These are phyloP conservation scores for Daldinia decipiens DNA, from an alignment of 495 filamentous ascomycete genomes.

Conservation along the genomic window DNA sequence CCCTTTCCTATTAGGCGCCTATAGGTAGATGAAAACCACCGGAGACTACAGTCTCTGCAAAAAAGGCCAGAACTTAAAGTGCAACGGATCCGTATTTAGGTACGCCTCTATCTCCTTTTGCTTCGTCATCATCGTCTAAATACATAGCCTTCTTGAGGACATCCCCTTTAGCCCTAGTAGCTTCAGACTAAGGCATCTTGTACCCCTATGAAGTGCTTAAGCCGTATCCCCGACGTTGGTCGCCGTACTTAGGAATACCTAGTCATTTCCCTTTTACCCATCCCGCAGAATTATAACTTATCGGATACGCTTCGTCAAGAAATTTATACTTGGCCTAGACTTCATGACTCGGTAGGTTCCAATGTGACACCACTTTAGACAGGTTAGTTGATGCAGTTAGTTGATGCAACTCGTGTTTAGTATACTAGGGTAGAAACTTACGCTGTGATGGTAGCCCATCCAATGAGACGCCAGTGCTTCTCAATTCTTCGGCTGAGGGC, in stretches of 20 bases:
- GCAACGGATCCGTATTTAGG: background rate
- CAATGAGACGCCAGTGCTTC: slow-evolving; percentile 98
- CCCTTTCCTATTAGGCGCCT: background rate
- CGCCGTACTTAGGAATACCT: slow-evolving; percentile 9
- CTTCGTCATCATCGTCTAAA: slow-evolving; percentile 11
- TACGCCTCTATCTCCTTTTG: slow-evolving; percentile 13
- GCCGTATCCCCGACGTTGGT: slow-evolving; percentile 7
- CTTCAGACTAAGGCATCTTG: background rate
- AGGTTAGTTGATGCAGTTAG: slow-evolving; percentile 36
- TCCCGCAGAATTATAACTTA: slow-evolving; percentile 5
- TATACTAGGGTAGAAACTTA: slow-evolving; percentile 31
- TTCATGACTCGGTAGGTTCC: slow-evolving; percentile 50
- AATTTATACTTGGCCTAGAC: background rate
- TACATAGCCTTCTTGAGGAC: slow-evolving; percentile 17
- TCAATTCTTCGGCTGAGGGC: slow-evolving; percentile 95
- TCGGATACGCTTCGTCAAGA: slow-evolving; percentile 1
- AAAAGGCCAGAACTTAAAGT: slow-evolving; percentile 1
- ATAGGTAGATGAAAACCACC: slow-evolving; percentile 1
- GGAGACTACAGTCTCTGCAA: background rate
- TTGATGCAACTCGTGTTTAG: background rate
- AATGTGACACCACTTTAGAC: slow-evolving; percentile 51
- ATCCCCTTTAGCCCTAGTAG: slow-evolving; percentile 2
- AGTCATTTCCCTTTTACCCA: background rate
- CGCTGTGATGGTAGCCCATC: slow-evolving; percentile 89
- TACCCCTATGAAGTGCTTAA: slow-evolving; percentile 18